Evolutionary conservation across 768 basidiomycete genomes (phyloP).

Genomic region (Amanita thiersii): DNA sequence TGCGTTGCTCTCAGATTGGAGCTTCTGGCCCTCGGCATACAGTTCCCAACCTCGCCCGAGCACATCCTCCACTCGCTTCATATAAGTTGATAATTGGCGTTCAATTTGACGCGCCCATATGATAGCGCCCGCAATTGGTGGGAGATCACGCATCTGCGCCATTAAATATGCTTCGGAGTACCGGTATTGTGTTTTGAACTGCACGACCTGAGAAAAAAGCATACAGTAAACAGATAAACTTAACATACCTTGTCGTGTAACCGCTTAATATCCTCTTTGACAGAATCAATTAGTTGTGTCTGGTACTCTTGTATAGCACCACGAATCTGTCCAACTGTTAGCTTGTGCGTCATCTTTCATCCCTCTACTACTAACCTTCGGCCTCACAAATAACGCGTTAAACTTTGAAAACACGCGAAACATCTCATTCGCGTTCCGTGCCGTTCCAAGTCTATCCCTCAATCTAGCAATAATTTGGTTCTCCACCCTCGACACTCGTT

Average conservation of each 20-base stretch:
- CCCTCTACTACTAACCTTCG: constrained; percentile 55
- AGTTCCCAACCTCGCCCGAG: constrained; percentile 98
- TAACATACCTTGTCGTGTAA: constrained; percentile 77
- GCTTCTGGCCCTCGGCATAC: constrained; percentile 98
- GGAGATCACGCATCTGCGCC: constrained; percentile 97
- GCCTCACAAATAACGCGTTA: constrained; percentile 92
- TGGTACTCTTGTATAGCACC: constrained; percentile 99
- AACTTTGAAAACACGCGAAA: constrained; percentile 98
- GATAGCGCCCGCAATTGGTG: constrained; percentile 96
- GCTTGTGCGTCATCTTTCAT: background rate
- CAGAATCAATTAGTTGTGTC: constrained; percentile 96
- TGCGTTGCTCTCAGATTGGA: constrained; percentile 83
- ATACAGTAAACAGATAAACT: background rate
- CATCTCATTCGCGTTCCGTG: constrained; percentile 98
- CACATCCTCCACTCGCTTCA: constrained; percentile 99
- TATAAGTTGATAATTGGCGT: constrained; percentile 89
- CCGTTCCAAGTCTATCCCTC: constrained; percentile 87
- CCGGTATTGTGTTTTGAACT: constrained; percentile 96
- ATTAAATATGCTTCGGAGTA: constrained; percentile 95
- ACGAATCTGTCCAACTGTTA: constrained; percentile 53
- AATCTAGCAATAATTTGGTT: constrained; percentile 96
- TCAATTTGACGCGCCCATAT: constrained; percentile 99
- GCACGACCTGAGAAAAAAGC: constrained; percentile 1
- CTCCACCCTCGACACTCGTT: constrained; percentile 93
- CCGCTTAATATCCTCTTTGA: constrained; percentile 95